These are phyloP conservation scores for Colletotrichum sp. DNA, from an alignment of 2,329 filamentous ascomycete species.

Conservation along the genomic window DNA sequence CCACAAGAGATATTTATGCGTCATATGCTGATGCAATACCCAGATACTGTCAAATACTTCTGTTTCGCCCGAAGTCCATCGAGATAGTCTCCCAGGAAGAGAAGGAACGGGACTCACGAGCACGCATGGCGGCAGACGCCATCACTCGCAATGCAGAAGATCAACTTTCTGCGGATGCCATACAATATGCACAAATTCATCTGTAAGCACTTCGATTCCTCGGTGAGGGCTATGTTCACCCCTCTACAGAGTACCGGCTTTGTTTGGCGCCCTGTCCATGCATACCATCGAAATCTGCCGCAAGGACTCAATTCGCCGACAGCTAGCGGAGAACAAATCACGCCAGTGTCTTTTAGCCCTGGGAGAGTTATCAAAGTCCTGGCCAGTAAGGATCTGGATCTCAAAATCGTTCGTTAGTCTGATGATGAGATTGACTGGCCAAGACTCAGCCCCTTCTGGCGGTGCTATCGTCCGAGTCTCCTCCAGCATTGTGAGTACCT, in stretches of 20 bases:
- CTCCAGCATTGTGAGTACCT: not conserved
- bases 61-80: not conserved
- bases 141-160: conserved; percentile 16
- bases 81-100: not conserved
- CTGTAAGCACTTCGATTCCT: not conserved
- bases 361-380: conserved; percentile 2
- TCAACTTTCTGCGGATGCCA: not conserved
- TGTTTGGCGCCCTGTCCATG: conserved; percentile 8
- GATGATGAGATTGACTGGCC: not conserved
- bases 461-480: not conserved
- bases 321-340: conserved; percentile 3
- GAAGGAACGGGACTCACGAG: not conserved
- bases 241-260: not conserved
- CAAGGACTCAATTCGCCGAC: not conserved
- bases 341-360: not conserved
- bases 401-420: not conserved
- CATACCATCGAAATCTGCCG: not conserved
- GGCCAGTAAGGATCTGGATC: conserved; percentile 6
- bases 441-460: not conserved
- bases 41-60: conserved; percentile 3
- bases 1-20: accelerated
- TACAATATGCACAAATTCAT: not conserved
- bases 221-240: not conserved
- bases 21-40: not conserved
- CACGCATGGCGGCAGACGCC: not conserved